Evolutionary conservation across 805 yeast genomes (phyloP), one percentile per base, ranked within the genome.

Genomic region (Wickerhamomyces sydowiorum): DNA sequence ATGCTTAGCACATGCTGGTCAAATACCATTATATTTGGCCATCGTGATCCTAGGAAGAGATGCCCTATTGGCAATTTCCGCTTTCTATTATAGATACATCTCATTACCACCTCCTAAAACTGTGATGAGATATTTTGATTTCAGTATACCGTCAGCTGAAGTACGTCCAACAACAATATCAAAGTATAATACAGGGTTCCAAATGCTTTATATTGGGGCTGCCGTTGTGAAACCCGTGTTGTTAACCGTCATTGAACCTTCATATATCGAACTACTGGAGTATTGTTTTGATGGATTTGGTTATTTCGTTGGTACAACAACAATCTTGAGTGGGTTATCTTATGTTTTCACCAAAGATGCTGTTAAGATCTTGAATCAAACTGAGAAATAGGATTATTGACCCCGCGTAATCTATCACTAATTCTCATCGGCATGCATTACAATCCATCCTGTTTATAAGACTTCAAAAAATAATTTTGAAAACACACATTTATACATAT

Each of bases 91-190:
- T 49, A 69, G 99, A 41, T 90, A 79, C 58, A 66, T 70, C 19
- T 78, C 96, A 15, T 63, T 88, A 15, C 89, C 91, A 1, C 65
- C 77, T 1, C 96, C 96, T 15, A 80, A 75, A 52, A 86, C 96
- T 0, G 70, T 86, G 48, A 50, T 58, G 19, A 69, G 93, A 43
- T 88, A 72, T 59, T 81, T 88, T 73, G 95, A 93, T 60, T 75
- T 91, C 62, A 75, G 79, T 47, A 75, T 78, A 46, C 91, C 84
- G 4, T 82, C 89, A 20, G 96, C 88, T 1, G 87, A 86, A 44
- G 96, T 95, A 2, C 85, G 74, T 44, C 99, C 99, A 2, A 87
- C 95, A 5, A 66, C 72, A 30, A 78, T 95, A 20, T 88, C 96
- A 12, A 91, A 91, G 59, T 73, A 80, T 61, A 93, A 93, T 65